These are phyloP conservation scores for Populus hybrid DNA, from an alignment of 441 rosid genomes.

Conservation along the genomic window DNA sequence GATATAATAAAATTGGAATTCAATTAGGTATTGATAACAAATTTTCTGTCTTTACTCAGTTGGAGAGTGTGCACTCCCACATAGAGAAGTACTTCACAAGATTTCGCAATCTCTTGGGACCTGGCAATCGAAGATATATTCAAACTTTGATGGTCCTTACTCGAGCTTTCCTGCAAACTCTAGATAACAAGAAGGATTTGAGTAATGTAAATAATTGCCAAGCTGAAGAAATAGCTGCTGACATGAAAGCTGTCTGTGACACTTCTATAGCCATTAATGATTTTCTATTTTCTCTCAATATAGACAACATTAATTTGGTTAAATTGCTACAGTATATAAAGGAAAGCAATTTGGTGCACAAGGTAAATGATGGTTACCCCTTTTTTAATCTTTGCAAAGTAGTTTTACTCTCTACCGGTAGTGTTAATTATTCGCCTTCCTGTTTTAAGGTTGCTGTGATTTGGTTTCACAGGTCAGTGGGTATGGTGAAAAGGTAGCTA, in stretches of 20 bases:
- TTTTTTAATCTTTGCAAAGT: conserved; percentile 7
- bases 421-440: conserved; percentile 10
- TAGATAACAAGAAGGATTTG: conserved; percentile 39
- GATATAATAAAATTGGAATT: conserved; percentile 1
- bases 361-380: conserved; percentile 47
- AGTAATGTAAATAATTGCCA: conserved; percentile 25
- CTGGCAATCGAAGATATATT: conserved; percentile 92
- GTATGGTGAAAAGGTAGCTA: conserved; percentile 62
- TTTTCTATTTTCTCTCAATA: conserved; percentile 73
- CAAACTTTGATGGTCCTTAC: conserved; percentile 80
- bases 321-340: conserved; percentile 74
- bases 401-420: neutral
- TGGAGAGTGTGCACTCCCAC: conserved; percentile 67
- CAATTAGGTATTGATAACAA: neutral
- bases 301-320: conserved; percentile 88
- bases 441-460: conserved; percentile 17
- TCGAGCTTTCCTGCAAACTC: conserved; percentile 58
- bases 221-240: conserved; percentile 35
- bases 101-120: conserved; percentile 68
- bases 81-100: conserved; percentile 73
- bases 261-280: conserved; percentile 82
- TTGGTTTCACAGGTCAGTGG: conserved; percentile 62
- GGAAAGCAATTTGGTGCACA: conserved; percentile 85
- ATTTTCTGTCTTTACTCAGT: conserved; percentile 40
- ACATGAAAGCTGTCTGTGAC: conserved; percentile 33